These are phyloP conservation scores for Sugiyamaella paludigena DNA, from an alignment of 1,139 yeast genomes.

Conservation along the genomic window DNA sequence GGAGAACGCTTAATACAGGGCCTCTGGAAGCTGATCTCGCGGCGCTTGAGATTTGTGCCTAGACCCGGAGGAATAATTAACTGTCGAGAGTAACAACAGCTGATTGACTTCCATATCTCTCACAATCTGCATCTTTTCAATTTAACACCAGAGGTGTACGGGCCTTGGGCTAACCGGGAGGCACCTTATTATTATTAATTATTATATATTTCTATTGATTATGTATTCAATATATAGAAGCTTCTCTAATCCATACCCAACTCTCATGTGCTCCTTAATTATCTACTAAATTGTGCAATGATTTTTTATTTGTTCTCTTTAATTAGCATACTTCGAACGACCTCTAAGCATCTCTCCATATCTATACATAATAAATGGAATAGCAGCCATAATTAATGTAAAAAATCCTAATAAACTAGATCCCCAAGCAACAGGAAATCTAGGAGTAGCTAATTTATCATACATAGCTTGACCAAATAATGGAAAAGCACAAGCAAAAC, in stretches of 20 bases:
- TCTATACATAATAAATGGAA: slow-evolving; percentile 56
- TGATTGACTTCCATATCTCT: no score
- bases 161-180: no score
- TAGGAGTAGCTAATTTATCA: slow-evolving; percentile 43
- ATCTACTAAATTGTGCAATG: not conserved
- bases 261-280: not conserved
- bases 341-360: slow-evolving; percentile 55
- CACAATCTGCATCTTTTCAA: no score
- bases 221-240: not conserved
- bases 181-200: not conserved
- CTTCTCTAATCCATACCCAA: not conserved
- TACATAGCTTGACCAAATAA: slow-evolving; percentile 52
- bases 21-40: no score
- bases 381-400: slow-evolving; percentile 43
- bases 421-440: slow-evolving; percentile 58
- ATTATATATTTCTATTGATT: not conserved
- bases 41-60: no score
- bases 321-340: slow-evolving; percentile 31
- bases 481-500: slow-evolving; percentile 56
- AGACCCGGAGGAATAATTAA: no score
- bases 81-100: no score
- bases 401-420: slow-evolving; percentile 49
- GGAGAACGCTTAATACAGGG: no score
- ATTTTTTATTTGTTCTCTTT: not conserved
- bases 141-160: no score